A percentile compares a stretch with the other conserved stretches of the same genome.
Conservation (phyloP, 192 early-diverging fungal genomes). For the Coemansia sp. region DNA sequence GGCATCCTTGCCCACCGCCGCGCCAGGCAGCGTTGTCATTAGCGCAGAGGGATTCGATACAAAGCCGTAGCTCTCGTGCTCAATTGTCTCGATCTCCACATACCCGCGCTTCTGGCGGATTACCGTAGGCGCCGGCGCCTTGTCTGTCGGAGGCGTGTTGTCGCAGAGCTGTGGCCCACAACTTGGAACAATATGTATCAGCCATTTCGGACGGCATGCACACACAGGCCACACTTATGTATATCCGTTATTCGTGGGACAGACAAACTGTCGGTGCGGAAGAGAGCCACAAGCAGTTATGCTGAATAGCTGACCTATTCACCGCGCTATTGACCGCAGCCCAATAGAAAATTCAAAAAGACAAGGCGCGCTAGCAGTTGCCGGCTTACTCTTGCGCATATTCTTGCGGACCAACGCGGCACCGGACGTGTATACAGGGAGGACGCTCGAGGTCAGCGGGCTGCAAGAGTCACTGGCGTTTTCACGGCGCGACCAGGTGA, state of each 20-base stretch:
- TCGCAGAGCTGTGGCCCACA: conserved; percentile 14
- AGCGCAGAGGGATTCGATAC: conserved; percentile 46
- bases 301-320: conserved; percentile 25
- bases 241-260: conserved; percentile 35
- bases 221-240: conserved; percentile 26
- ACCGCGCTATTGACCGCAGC: conserved; percentile 13
- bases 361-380: conserved; percentile 31
- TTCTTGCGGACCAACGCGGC: conserved; percentile 39
- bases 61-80: conserved; percentile 44
- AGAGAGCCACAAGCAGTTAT: conserved; percentile 16
- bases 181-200: conserved; percentile 39
- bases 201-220: conserved; percentile 19
- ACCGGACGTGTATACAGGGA: conserved; percentile 40
- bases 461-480: conserved; percentile 9
- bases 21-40: background rate
- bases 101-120: conserved; percentile 31
- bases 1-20: background rate
- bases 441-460: conserved; percentile 32
- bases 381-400: conserved; percentile 32
- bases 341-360: conserved; percentile 27
- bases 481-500: conserved; percentile 24
- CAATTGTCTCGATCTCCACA: conserved; percentile 43
- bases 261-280: conserved; percentile 4
- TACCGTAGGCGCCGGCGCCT: conserved; percentile 11
- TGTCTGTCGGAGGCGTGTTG: conserved; percentile 16